phyloP scores from a whole-genome alignment of 2,329 filamentous ascomycete species.

The Trichoderma breve region DNA sequence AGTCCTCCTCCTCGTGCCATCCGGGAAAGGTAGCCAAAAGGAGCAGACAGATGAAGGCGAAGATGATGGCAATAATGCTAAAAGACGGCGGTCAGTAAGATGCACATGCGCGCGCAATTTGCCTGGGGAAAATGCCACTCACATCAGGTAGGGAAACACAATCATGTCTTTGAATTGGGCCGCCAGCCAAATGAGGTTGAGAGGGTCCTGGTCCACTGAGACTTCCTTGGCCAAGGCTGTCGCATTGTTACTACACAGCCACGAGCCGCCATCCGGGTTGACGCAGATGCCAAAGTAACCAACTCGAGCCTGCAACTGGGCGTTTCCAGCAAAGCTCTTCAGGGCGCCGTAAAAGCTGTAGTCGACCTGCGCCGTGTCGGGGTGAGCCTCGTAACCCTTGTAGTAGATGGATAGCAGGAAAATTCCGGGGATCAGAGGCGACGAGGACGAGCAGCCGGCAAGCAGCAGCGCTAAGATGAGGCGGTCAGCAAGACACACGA shows the following conservation, averaged over 20 bases:
- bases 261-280: conserved; percentile 83
- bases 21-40: conserved; percentile 95
- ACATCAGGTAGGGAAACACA: conserved; percentile 96
- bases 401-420: conserved; percentile 99
- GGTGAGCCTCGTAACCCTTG: conserved; percentile 76
- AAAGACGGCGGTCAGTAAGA: neutral
- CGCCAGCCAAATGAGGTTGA: conserved; percentile 96
- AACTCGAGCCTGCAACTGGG: conserved; percentile 83
- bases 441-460: conserved; percentile 95
- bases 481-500: conserved; percentile 18
- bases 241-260: conserved; percentile 96
- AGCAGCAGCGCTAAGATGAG: conserved; percentile 71
- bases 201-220: conserved; percentile 84
- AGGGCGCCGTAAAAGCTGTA: conserved; percentile 84
- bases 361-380: conserved; percentile 84
- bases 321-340: conserved; percentile 81
- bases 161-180: conserved; percentile 98
- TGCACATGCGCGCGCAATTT: neutral
- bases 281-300: conserved; percentile 98
- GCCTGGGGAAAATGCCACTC: conserved; percentile 38
- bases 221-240: conserved; percentile 88
- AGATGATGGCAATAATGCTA: conserved; percentile 95
- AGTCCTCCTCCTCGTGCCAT: conserved; percentile 90
- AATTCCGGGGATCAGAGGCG: conserved; percentile 89
- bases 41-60: conserved; percentile 93